Evolutionary conservation across 2,329 filamentous ascomycete genomes (phyloP), one percentile per base, ranked within the genome.

Genomic region (Microdochium nivale): DNA sequence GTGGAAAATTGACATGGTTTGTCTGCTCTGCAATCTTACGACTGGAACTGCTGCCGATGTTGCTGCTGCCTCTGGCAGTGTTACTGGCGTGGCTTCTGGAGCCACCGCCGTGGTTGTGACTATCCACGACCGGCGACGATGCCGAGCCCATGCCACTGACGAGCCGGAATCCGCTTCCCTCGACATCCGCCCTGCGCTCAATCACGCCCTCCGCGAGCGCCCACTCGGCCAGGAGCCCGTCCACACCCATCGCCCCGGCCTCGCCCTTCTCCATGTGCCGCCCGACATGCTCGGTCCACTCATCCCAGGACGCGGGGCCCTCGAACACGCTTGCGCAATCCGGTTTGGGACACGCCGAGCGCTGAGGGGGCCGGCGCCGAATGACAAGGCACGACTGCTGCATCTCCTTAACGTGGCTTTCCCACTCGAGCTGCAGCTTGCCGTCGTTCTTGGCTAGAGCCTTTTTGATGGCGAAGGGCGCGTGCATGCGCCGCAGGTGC

Each of bases 401-500:
- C 72, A 92, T 86, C 2, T 81, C 78, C 73, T 83, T 84, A 47
- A 86, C 81, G 43, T 83, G 80, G 0, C 70, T 70, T 48, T 85
- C 83, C 83, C 82, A 86, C 52, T 86, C 81, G 1, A 72, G 62
- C 59, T 83, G 79, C 4, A 83, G 65, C 59, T 79, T 81, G 60
- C 70, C 77, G 58, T 84, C 81, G 1, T 74, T 74, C 60, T 84
- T 82, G 25, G 74, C 70, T 19, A 78, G 68, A 10, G 78, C 68
- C 60, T 80, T 76, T 61, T 81, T 78, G 61, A 81, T 83, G 61
- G 82, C 76, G 43, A 81, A 81, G 0, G 86, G 84, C 0, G 86
- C 84, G 61, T 99, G 94, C 92, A 97, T 97, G 47, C 92, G 88
- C 14, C 91, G 86, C 14, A 95, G 78, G 62, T 99, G 92, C 64